Evolutionary conservation across 2,329 filamentous ascomycete species (phyloP), one percentile per base, ranked within the genome.

Genomic region (Huntiella moniliformis): DNA sequence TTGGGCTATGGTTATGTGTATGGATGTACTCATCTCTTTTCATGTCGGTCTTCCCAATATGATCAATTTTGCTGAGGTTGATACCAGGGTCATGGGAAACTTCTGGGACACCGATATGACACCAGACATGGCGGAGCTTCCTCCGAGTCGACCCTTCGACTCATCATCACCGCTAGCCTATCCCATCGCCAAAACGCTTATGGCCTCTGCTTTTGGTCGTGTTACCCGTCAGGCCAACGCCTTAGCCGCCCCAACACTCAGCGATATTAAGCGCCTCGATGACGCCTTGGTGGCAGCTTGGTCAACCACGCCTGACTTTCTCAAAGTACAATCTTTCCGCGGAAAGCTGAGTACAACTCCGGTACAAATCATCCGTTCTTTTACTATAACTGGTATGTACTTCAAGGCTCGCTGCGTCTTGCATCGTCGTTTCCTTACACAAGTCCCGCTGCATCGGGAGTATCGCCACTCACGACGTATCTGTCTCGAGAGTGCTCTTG

Each of bases 41-140:
- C 77, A 82, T 54, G 67, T 80, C 50, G 78, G 78, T 2, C 62
- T 83, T 45, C 79, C 79, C 2, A 69, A 69, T 54, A 77, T 81
- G 72, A 65, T 80, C 38, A 67, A 74, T 47, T 64, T 68, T 17
- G 70, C 77, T 33, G 76, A 80, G 50, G 72, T 68, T 40, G 79
- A 82, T 54, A 78, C 74, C 0, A 60, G 65, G 1, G 57, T 74
- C 15, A 77, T 77, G 12, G 63, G 66, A 31, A 81, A 82, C 56
- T 57, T 82, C 31, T 65, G 71, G 44, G 78, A 83, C 55, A 70
- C 74, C 31, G 77, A 82, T 54, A 78, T 82, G 52, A 65, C 66
- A 50, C 68, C 74, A 56, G 60, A 72, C 49, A 67, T 63, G 38
- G 59, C 59, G 22, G 65, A 66, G 38, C 58, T 82, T 36, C 78